Evolutionary conservation across 2,329 filamentous ascomycete genomes (phyloP).

Genomic region (Trichoderma sp.): DNA sequence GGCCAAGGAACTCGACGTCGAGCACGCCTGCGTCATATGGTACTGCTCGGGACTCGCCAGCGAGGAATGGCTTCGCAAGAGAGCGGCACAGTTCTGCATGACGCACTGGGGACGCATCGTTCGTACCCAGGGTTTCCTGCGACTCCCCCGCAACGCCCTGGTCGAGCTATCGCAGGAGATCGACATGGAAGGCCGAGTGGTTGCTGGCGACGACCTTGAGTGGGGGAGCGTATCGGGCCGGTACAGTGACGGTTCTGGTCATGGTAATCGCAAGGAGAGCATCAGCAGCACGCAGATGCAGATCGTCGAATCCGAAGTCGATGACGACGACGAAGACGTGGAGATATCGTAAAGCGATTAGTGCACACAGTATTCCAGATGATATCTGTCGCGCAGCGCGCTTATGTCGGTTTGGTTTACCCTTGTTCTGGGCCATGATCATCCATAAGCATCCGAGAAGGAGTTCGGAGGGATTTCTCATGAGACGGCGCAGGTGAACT

Average conservation of each 20-base stretch:
- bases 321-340: slow-evolving; percentile 63
- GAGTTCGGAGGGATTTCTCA: neutral
- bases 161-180: slow-evolving; percentile 93
- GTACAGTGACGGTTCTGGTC: slow-evolving; percentile 40
- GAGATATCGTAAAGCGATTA: slow-evolving; percentile 46
- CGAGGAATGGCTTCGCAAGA: slow-evolving; percentile 89
- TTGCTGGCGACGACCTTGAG: slow-evolving; percentile 80
- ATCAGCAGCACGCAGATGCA: slow-evolving; percentile 57
- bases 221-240: slow-evolving; percentile 49
- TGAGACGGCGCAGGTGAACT: neutral
- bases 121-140: slow-evolving; percentile 80
- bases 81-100: slow-evolving; percentile 84
- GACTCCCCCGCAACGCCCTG: slow-evolving; percentile 72
- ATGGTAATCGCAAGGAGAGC: slow-evolving; percentile 54
- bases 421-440: neutral
- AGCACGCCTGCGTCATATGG: slow-evolving; percentile 94
- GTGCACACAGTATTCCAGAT: neutral
- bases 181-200: slow-evolving; percentile 85
- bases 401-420: neutral
- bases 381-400: neutral
- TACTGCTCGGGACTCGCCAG: slow-evolving; percentile 85
- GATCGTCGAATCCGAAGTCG: slow-evolving; percentile 54
- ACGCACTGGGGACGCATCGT: slow-evolving; percentile 94
- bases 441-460: neutral
- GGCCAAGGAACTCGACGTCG: slow-evolving; percentile 85